Conservation (phyloP, 192 early-diverging fungal species). For the Umbelopsis sp. region DNA sequence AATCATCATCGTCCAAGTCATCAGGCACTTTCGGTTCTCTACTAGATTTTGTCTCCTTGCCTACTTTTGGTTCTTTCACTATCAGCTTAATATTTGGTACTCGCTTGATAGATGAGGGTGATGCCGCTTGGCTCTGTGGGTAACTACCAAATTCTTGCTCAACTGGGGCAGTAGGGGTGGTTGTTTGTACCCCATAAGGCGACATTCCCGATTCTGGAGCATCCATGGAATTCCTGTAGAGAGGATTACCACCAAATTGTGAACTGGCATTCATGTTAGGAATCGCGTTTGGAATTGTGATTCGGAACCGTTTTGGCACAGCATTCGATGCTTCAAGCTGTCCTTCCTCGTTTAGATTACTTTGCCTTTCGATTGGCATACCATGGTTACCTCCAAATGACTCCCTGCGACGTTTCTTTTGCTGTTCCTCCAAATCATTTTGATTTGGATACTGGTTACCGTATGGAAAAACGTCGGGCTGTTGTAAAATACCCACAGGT, state of each 20-base stretch:
- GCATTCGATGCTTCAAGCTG: background rate
- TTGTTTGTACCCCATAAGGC: background rate
- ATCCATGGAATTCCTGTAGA: background rate
- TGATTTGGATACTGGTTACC: background rate
- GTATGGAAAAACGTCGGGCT: background rate
- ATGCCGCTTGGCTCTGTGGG: background rate
- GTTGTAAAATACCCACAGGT: background rate
- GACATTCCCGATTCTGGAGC: background rate
- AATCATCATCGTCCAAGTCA: slow-evolving; percentile 5
- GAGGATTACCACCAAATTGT: background rate
- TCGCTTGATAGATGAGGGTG: background rate
- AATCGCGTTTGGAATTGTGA: background rate
- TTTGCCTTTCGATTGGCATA: background rate
- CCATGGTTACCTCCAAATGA: background rate
- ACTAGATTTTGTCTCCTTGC: no score
- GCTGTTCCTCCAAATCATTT: background rate
- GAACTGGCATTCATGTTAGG: background rate
- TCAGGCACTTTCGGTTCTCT: background rate
- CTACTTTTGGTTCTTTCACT: background rate
- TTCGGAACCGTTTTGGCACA: background rate
- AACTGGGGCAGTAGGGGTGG: background rate
- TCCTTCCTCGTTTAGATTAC: background rate
- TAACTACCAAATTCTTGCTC: background rate
- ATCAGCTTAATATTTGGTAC: background rate
- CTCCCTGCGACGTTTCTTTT: background rate